Evolutionary conservation across 2,329 filamentous ascomycete species (phyloP).

Genomic region (Colletotrichum sojae): DNA sequence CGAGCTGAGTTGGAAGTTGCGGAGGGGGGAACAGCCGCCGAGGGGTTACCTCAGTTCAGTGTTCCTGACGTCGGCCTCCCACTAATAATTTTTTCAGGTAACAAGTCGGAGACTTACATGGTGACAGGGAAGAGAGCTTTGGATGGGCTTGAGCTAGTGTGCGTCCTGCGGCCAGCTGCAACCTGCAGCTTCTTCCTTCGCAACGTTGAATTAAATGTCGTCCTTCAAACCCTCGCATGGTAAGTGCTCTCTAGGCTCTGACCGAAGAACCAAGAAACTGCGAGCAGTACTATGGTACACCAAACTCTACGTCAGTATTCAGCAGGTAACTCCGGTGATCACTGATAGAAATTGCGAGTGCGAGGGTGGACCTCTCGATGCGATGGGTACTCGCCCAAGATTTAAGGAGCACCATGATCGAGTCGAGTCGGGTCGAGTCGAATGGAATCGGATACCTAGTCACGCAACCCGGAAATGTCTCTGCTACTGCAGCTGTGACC

Average conservation of each 20-base stretch:
- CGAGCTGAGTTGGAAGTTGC: too few relatives aligned
- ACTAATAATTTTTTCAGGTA: constrained; percentile 20
- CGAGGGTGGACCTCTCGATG: background rate
- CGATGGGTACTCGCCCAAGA: too few relatives aligned
- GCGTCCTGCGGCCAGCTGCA: background rate
- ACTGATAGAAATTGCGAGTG: background rate
- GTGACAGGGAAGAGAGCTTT: constrained; percentile 3
- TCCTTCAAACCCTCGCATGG: too few relatives aligned
- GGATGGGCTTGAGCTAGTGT: background rate
- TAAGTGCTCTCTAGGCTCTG: too few relatives aligned
- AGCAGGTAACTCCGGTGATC: background rate
- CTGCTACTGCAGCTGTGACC: constrained; percentile 27
- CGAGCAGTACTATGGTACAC: too few relatives aligned
- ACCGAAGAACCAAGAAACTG: background rate
- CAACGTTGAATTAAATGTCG: too few relatives aligned
- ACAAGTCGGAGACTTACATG: background rate
- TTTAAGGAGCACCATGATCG: too few relatives aligned
- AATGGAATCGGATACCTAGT: background rate
- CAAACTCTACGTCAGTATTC: background rate
- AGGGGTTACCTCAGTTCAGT: background rate
- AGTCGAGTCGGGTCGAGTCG: background rate
- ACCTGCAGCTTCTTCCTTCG: too few relatives aligned
- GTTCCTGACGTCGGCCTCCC: constrained; percentile 7
- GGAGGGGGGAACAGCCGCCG: too few relatives aligned
- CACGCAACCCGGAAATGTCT: constrained; percentile 13